Evolutionary conservation across 2,329 filamentous ascomycete genomes (phyloP).

Genomic region (Furcasterigmium furcatum): DNA sequence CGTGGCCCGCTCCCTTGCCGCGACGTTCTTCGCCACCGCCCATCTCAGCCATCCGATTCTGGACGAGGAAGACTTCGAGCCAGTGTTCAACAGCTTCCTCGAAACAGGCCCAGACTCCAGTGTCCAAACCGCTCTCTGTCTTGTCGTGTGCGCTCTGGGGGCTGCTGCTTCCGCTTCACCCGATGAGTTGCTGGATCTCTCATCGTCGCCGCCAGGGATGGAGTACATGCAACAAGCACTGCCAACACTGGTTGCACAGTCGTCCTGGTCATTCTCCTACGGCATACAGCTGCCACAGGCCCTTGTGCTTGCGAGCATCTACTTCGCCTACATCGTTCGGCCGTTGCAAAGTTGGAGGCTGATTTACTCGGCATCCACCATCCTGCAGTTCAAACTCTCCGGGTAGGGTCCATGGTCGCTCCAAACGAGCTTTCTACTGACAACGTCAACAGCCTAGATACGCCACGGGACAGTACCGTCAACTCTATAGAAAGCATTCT

Average conservation of each 20-base stretch:
- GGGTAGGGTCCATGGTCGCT: constrained; percentile 5
- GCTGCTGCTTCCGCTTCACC: constrained; percentile 15
- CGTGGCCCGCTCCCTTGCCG: constrained; percentile 17
- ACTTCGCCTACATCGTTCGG: constrained; percentile 26
- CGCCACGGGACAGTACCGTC: constrained; percentile 10
- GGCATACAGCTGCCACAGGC: constrained; percentile 21
- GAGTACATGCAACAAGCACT: constrained; percentile 24
- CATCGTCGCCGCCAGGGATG: constrained; percentile 20
- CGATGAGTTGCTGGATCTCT: constrained; percentile 10
- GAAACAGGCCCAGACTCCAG: constrained; percentile 15
- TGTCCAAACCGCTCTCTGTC: constrained; percentile 22
- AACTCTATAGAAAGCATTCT: constrained; percentile 17
- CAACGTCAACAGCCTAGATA: constrained; percentile 4
- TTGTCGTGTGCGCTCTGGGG: constrained; percentile 24
- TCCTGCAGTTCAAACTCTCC: constrained; percentile 22
- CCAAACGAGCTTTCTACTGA: neutral
- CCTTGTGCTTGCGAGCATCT: constrained; percentile 25
- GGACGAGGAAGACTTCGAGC: constrained; percentile 18
- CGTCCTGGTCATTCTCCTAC: constrained; percentile 23
- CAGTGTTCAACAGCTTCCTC: constrained; percentile 17
- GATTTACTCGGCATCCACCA: constrained; percentile 25
- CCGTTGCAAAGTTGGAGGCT: constrained; percentile 28
- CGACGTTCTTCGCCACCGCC: constrained; percentile 19
- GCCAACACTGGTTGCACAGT: constrained; percentile 20
- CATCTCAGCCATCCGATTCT: constrained; percentile 23